Conservation (phyloP, 306 rosid genomes). For the Cucurbita maxima region DNA sequence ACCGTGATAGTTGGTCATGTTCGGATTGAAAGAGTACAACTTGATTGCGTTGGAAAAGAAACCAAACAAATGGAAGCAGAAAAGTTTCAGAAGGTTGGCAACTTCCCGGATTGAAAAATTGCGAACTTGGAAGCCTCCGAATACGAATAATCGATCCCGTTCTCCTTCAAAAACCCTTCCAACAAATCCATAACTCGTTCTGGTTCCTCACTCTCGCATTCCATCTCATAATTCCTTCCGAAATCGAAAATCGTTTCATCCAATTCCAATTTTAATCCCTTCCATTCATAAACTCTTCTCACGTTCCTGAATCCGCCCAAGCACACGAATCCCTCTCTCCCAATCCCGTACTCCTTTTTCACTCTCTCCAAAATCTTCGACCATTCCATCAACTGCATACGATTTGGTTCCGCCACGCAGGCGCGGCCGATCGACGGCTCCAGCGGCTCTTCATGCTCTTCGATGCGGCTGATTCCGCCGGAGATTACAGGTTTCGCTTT, state of each 20-base stretch:
- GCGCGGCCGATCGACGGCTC: conserved; percentile 38
- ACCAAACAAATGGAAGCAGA: not conserved
- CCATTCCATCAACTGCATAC: conserved; percentile 27
- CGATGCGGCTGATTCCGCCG: conserved; percentile 77
- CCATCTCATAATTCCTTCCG: conserved; percentile 66
- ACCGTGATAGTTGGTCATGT: too few species aligned
- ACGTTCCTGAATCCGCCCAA: conserved; percentile 74
- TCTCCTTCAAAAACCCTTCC: conserved; percentile 55
- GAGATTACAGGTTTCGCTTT: conserved; percentile 56
- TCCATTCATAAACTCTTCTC: conserved; percentile 75
- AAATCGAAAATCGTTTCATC: conserved; percentile 62
- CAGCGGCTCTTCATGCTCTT: conserved; percentile 72
- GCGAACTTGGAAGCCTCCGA: conserved; percentile 56
- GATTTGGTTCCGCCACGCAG: conserved; percentile 52
- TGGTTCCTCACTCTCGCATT: conserved; percentile 71
- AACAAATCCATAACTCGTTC: conserved; percentile 40
- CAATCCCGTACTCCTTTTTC: conserved; percentile 51
- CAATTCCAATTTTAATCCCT: conserved; percentile 78
- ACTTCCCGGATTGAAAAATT: conserved; percentile 32
- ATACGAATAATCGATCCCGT: conserved; percentile 43
- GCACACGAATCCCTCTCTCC: conserved; percentile 40
- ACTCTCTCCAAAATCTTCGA: conserved; percentile 56
- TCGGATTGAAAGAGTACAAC: too few species aligned
- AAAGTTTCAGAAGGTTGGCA: conserved; percentile 5
- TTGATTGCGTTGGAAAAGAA: too few species aligned